These are phyloP conservation scores for Linderniella brevidens DNA, from an alignment of 257 asterid genomes.

Conservation along the genomic window DNA sequence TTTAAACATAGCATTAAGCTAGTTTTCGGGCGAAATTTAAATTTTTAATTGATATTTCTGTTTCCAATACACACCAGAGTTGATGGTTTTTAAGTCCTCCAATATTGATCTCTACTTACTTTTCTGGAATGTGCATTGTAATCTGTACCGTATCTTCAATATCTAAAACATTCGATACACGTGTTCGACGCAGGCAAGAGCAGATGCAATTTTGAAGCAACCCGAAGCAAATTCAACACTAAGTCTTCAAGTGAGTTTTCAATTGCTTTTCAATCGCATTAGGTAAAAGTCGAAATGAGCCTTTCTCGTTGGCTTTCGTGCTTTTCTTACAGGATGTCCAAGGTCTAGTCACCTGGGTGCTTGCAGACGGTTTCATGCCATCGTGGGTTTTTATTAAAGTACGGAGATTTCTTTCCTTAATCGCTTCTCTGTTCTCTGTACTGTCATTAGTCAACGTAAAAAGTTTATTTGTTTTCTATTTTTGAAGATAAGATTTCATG, in stretches of 20 bases:
- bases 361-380: constrained; percentile 93
- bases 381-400: constrained; percentile 92
- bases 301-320: constrained; percentile 8
- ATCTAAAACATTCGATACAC: constrained; percentile 3
- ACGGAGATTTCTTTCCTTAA: constrained; percentile 9
- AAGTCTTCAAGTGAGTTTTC: constrained; percentile 44
- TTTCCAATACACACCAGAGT: too few relatives aligned
- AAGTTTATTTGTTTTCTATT: neutral
- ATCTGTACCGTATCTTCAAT: constrained; percentile 1
- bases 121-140: too few relatives aligned
- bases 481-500: neutral
- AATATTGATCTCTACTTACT: neutral
- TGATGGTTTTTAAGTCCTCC: too few relatives aligned
- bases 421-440: neutral
- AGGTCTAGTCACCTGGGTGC: constrained; percentile 93
- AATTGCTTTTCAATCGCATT: neutral
- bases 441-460: neutral
- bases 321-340: constrained; percentile 55
- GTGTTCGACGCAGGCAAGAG: constrained; percentile 51
- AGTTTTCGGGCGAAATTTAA: too few relatives aligned
- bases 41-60: too few relatives aligned
- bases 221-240: constrained; percentile 51
- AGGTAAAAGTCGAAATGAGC: constrained; percentile 3
- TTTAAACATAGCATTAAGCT: too few relatives aligned
- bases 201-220: constrained; percentile 64